phyloP scores from a whole-genome alignment of 805 yeast genomes.

The Blastobotrys chiropterorum region DNA sequence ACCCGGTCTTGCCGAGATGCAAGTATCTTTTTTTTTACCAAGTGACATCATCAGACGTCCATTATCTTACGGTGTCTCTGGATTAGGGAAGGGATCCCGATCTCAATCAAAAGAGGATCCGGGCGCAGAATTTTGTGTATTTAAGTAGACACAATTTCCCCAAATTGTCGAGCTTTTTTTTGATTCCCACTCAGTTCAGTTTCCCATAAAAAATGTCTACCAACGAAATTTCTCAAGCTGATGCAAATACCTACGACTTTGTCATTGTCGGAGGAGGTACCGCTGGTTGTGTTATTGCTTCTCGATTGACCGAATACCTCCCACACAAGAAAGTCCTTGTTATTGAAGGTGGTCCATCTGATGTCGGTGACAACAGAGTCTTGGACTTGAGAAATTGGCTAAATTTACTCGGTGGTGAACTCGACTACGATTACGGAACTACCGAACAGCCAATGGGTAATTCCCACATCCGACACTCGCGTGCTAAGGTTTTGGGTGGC shows the following conservation, averaged over 20 bases:
- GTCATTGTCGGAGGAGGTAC: constrained; percentile 30
- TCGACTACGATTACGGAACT: constrained; percentile 2
- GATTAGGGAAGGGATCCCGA: not conserved
- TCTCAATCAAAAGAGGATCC: not conserved
- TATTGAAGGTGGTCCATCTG: constrained; percentile 27
- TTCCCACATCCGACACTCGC: constrained; percentile 20
- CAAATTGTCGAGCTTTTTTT: not conserved
- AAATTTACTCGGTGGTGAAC: constrained; percentile 1
- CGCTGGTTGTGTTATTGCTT: constrained; percentile 31
- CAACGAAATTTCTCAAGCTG: not conserved
- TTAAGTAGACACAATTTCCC: not conserved
- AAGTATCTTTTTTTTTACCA: not conserved
- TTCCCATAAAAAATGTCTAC: not conserved
- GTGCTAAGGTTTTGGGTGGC: constrained; percentile 32
- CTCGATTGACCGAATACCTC: constrained; percentile 28
- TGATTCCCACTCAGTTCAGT: not conserved
- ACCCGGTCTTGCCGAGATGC: not conserved
- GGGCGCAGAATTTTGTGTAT: not conserved
- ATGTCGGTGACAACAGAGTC: constrained; percentile 19
- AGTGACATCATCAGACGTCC: not conserved
- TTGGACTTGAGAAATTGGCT: not conserved
- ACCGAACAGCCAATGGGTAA: constrained; percentile 3
- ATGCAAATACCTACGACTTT: constrained; percentile 16
- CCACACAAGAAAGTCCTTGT: constrained; percentile 26
- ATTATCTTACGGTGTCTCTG: not conserved